A percentile compares a stretch with the other conserved stretches of the same genome.
Conservation (phyloP, 2,329 filamentous ascomycete genomes). For the Cryphonectria japonica region DNA sequence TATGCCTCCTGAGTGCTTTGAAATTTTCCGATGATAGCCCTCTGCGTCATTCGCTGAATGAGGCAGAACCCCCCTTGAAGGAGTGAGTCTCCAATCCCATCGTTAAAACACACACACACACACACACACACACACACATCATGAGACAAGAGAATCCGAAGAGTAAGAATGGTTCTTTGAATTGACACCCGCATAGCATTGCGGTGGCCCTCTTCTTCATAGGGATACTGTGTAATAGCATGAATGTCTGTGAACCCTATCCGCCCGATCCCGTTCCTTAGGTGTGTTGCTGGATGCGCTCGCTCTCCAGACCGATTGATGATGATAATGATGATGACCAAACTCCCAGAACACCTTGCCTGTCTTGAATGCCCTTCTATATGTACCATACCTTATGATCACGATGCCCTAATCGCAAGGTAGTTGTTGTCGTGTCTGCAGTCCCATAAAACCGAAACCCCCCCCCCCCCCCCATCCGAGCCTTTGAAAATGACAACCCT, state of each 20-base stretch:
- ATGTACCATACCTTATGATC: not conserved
- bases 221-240: not conserved
- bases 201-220: not conserved
- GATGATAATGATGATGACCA: not conserved
- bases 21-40: no score
- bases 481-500: not conserved
- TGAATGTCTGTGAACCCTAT: not conserved
- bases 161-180: not conserved
- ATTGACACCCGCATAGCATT: not conserved
- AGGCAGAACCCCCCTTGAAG: no score
- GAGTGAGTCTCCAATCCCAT: not conserved
- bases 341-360: not conserved
- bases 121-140: no score
- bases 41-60: no score
- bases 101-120: no score
- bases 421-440: not conserved
- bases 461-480: not conserved
- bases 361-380: not conserved
- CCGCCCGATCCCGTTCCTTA: not conserved
- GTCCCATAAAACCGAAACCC: not conserved
- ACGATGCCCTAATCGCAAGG: not conserved
- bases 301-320: not conserved
- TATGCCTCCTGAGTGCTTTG: no score
- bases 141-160: no score
- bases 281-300: not conserved